A percentile compares a stretch with the other conserved stretches of the same genome.
Evolutionary conservation across 768 basidiomycete species (phyloP).

Genomic region (Boletus sp.): DNA sequence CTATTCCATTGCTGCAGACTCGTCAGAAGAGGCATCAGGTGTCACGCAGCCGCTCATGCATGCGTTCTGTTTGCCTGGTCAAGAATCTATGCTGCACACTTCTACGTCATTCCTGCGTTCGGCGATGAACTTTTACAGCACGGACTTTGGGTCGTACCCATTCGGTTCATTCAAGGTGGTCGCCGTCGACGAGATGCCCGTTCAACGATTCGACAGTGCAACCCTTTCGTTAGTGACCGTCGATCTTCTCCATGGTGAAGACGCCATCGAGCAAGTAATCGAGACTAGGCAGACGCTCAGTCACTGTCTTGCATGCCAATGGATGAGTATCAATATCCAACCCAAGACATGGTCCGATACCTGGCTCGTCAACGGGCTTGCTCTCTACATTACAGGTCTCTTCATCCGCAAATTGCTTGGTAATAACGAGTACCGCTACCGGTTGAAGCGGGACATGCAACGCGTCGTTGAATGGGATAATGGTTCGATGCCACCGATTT

Average conservation of each 20-base stretch:
- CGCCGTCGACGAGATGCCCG: conserved; percentile 87
- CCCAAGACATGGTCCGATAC: conserved; percentile 91
- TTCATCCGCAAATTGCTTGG: conserved; percentile 87
- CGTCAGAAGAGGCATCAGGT: conserved; percentile 58
- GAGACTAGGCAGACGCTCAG: conserved; percentile 84
- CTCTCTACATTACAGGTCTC: conserved; percentile 85
- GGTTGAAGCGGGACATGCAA: conserved; percentile 95
- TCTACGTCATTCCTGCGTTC: conserved; percentile 77
- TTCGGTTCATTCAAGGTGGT: conserved; percentile 93
- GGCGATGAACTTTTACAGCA: conserved; percentile 90
- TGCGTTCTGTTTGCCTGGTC: conserved; percentile 90
- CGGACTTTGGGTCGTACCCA: conserved; percentile 94
- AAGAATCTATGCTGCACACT: conserved; percentile 65
- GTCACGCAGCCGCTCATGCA: conserved; percentile 76
- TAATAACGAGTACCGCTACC: conserved; percentile 95
- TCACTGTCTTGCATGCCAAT: conserved; percentile 91
- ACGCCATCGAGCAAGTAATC: conserved; percentile 89
- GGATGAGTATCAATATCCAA: conserved; percentile 95
- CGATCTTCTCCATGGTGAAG: conserved; percentile 83
- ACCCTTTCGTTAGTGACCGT: conserved; percentile 76
- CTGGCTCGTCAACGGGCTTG: conserved; percentile 96
- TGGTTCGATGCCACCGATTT: conserved; percentile 89
- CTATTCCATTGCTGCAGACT: conserved; percentile 63
- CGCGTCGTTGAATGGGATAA: conserved; percentile 86
- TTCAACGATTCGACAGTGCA: conserved; percentile 80